A percentile compares a stretch with the other conserved stretches of the same genome.
Conservation (phyloP, 1,284 basidiomycete genomes). For the Puccinia coronata region DNA sequence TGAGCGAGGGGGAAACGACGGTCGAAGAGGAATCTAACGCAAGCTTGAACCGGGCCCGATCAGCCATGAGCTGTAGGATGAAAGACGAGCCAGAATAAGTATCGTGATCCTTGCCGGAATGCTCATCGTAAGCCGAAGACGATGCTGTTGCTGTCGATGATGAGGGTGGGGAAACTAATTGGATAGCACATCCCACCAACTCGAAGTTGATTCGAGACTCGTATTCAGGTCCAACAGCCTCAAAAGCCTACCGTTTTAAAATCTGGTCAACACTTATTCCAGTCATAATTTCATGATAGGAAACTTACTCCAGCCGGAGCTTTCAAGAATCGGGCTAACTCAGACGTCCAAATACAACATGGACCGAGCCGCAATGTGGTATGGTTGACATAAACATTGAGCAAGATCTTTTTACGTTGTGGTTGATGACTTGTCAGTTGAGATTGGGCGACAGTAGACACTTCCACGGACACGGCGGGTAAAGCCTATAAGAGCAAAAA, state of each 20-base stretch:
- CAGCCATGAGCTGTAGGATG: neutral
- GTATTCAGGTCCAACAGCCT: slow-evolving; percentile 87
- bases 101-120: slow-evolving; percentile 68
- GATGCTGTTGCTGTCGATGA: slow-evolving; percentile 64
- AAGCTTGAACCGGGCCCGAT: neutral
- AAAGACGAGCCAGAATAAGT: neutral
- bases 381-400: slow-evolving; percentile 69
- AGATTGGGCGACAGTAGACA: slow-evolving; percentile 19
- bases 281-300: no score
- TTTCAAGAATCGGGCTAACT: slow-evolving; percentile 71
- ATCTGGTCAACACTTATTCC: no score
- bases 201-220: slow-evolving; percentile 67
- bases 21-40: slow-evolving; percentile 22
- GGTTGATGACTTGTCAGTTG: neutral
- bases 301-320: slow-evolving; percentile 81
- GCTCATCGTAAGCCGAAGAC: slow-evolving; percentile 63
- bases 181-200: slow-evolving; percentile 51
- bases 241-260: slow-evolving; percentile 75
- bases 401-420: slow-evolving; percentile 3
- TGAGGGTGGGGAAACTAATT: slow-evolving; percentile 48
- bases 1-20: slow-evolving; percentile 10
- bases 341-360: slow-evolving; percentile 68
- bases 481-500: neutral
- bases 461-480: slow-evolving; percentile 7
- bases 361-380: slow-evolving; percentile 70